Evolutionary conservation across 1,284 basidiomycete species (phyloP), one percentile per base, ranked within the genome.

Genomic region (Peniophora sp.): DNA sequence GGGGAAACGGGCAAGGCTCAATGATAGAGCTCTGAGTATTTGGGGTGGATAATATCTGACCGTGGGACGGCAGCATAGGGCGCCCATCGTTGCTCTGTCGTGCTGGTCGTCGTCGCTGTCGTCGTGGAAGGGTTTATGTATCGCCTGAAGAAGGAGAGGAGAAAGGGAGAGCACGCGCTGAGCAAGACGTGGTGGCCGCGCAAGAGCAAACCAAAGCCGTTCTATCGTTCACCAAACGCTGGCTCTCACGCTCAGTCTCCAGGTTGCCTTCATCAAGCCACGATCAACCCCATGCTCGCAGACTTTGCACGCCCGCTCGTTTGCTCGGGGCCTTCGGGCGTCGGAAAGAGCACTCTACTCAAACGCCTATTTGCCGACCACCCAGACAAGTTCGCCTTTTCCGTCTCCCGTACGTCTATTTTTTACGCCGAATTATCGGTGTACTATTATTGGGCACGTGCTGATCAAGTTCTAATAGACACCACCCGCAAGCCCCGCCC

Each of bases 301-400:
- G 51, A 63, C 57, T 70, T 73, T 57, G 49, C 65, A 9, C 73
- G 74, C 23, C 89, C 89, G 9, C 77, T 92, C 50, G 83, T 92
- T 41, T 73, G 91, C 47, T 90, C 83, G 55, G 89, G 89, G 0
- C 89, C 89, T 0, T 95, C 92, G 1, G 96, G 96, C 20, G 90
- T 94, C 1, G 96, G 96, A 50, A 99, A 98, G 69, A 92, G 89
- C 61, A 97, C 96, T 0, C 82, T 98, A 49, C 79, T 99, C 54
- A 80, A 80, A 55, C 83, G 83, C 48, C 83, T 99, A 47, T 93
- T 98, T 63, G 72, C 71, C 27, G 87, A 93, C 45, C 83, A 79
- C 61, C 94, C 93, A 3, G 83, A 87, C 65, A 81, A 78, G 56
- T 99, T 97, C 67, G 92, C 92, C 3, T 99, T 98, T 73, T 87